Evolutionary conservation across 2,329 filamentous ascomycete genomes (phyloP).

Genomic region (Ophiosphaerella korrae): DNA sequence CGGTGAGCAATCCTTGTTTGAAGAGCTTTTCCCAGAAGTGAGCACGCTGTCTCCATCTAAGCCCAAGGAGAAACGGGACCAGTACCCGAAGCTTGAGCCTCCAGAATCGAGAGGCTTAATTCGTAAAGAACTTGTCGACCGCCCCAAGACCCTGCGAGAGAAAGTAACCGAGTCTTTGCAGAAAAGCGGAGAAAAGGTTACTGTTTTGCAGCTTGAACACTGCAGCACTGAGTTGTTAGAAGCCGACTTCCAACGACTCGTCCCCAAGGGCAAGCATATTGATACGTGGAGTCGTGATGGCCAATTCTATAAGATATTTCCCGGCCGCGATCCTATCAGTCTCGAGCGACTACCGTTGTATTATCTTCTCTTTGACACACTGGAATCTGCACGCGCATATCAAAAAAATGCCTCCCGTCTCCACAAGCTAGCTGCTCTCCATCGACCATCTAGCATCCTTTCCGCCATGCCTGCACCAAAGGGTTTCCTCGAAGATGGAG

Average conservation of each 20-base stretch:
- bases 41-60: slow-evolving; percentile 23
- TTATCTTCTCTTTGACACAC: slow-evolving; percentile 69
- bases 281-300: slow-evolving; percentile 66
- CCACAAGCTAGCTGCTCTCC: slow-evolving; percentile 53
- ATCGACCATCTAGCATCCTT: slow-evolving; percentile 50
- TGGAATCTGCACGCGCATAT: slow-evolving; percentile 66
- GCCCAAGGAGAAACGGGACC: slow-evolving; percentile 14
- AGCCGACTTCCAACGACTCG: slow-evolving; percentile 73
- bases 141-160: slow-evolving; percentile 17
- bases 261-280: slow-evolving; percentile 66
- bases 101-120: slow-evolving; percentile 21
- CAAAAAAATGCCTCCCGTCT: slow-evolving; percentile 60
- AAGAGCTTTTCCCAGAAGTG: slow-evolving; percentile 62
- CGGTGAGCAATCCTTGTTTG: slow-evolving; percentile 47
- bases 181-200: slow-evolving; percentile 34
- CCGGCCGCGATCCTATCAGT: slow-evolving; percentile 66
- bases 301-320: slow-evolving; percentile 67
- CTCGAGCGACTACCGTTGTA: slow-evolving; percentile 69
- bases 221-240: slow-evolving; percentile 59
- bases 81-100: slow-evolving; percentile 37
- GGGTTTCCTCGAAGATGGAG: slow-evolving; percentile 52
- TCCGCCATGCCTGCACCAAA: slow-evolving; percentile 52
- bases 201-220: slow-evolving; percentile 62
- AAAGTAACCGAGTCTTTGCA: slow-evolving; percentile 29
- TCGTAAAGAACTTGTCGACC: slow-evolving; percentile 5